These are phyloP conservation scores for Phytopythium chamaehyphon DNA, from an alignment of 352 stramenopile species.

Conservation along the genomic window DNA sequence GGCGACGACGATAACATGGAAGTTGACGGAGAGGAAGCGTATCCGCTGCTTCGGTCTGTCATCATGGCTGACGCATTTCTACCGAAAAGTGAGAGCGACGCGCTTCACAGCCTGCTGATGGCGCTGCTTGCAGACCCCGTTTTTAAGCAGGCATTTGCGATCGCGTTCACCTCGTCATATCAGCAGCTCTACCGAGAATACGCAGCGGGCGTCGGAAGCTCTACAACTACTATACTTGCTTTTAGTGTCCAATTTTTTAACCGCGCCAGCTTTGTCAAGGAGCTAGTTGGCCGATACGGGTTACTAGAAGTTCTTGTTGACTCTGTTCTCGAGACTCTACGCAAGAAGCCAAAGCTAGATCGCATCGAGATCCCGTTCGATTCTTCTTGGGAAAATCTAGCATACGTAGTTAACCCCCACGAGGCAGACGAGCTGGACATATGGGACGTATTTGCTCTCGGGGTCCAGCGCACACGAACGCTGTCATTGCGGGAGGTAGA, in stretches of 20 bases:
- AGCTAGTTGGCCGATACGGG: constrained; percentile 69
- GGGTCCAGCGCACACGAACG: constrained; percentile 41
- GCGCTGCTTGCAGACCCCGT: constrained; percentile 94
- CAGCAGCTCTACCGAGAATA: constrained; percentile 78
- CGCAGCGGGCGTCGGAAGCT: constrained; percentile 62
- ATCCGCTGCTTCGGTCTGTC: constrained; percentile 62
- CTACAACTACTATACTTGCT: constrained; percentile 86
- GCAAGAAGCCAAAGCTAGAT: constrained; percentile 43
- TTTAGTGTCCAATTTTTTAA: constrained; percentile 99
- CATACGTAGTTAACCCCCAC: constrained; percentile 32
- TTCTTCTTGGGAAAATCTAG: constrained; percentile 39
- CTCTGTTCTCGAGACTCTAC: constrained; percentile 69
- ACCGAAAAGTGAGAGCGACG: constrained; percentile 67
- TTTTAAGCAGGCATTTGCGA: constrained; percentile 96
- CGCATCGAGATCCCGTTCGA: constrained; percentile 43
- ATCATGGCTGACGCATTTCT: constrained; percentile 85
- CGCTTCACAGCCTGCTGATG: constrained; percentile 93
- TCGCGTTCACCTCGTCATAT: constrained; percentile 95
- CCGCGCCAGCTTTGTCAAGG: constrained; percentile 94
- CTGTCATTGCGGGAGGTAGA: constrained; percentile 46
- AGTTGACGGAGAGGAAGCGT: constrained; percentile 34
- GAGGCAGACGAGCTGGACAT: constrained; percentile 31
- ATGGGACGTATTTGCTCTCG: constrained; percentile 70
- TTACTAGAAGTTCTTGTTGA: constrained; percentile 68
- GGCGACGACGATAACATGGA: constrained; percentile 35